Evolutionary conservation across 2,329 filamentous ascomycete genomes (phyloP), one percentile per base, ranked within the genome.

Genomic region (Penicillium sp.): DNA sequence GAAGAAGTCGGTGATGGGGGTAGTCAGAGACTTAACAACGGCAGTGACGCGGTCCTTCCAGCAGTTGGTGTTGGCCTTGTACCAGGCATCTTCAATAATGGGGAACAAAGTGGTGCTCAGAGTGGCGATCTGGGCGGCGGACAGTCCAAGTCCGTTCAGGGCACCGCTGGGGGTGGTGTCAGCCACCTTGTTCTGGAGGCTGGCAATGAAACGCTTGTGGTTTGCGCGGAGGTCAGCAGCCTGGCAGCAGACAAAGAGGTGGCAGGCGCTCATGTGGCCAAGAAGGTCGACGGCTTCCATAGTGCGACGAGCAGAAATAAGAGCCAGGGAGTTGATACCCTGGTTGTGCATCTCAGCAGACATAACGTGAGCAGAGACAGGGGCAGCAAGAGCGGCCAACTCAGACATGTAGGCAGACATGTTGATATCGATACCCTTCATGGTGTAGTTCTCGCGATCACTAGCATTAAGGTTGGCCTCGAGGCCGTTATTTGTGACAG

Each of bases 271-370:
- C 73, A 88, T 82, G 49, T 84, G 75, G 0, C 77, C 75, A 1
- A 88, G 65, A 0, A 87, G 58, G 31, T 87, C 83, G 0, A 80
- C 75, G 0, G 84, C 81, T 51, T 81, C 77, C 48, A 80, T 69
- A 0, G 83, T 84, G 44, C 83, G 82, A 2, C 85, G 78, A 0
- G 81, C 80, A 0, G 80, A 79, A 6, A 88, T 73, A 0, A 88
- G 29, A 0, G 86, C 87, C 13, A 89, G 76, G 0, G 83, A 87
- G 64, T 89, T 89, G 57, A 89, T 74, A 0, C 79, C 75, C 66
- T 89, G 86, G 62, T 89, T 89, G 36, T 81, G 76, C 81, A 87
- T 86, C 66, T 89, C 87, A 1, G 87, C 85, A 0, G 79, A 79
- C 67, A 86, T 83, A 1, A 88, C 83, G 60, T 88, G 85, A 2